These are phyloP conservation scores for Neocatenulostroma microsporum DNA, from an alignment of 2,329 filamentous ascomycete genomes.

Conservation along the genomic window DNA sequence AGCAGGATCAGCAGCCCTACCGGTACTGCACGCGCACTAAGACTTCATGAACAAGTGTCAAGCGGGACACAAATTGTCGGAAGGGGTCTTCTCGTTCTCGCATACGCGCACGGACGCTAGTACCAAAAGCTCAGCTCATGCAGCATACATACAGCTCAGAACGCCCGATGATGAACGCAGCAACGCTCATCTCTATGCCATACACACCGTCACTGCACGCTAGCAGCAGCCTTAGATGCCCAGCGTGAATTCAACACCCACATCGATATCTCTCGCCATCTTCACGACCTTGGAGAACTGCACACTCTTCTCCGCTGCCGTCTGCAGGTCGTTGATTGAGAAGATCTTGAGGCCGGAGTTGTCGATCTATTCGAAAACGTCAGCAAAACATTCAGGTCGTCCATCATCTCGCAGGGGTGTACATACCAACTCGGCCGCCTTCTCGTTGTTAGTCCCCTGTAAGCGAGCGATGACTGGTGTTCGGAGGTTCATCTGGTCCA, in stretches of 20 bases:
- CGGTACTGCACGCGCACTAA: no score
- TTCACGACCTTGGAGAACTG: conserved; percentile 99
- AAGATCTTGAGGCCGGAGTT: conserved; percentile 99
- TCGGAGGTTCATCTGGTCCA: conserved; percentile 88
- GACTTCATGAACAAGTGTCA: no score
- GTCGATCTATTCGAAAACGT: conserved; percentile 53
- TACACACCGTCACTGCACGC: no score
- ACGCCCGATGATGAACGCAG: no score
- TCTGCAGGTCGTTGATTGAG: conserved; percentile 97
- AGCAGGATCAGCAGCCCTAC: no score
- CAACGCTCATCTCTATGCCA: no score
- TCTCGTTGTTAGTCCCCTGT: conserved; percentile 97
- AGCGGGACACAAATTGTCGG: no score
- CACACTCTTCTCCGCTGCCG: conserved; percentile 92
- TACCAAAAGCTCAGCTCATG: no score
- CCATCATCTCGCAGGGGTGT: no score
- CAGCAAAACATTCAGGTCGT: background rate
- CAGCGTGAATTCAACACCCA: conserved; percentile 89
- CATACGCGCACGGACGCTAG: no score
- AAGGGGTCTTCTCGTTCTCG: no score
- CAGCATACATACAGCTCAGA: no score
- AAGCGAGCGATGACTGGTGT: conserved; percentile 95
- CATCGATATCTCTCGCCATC: conserved; percentile 95
- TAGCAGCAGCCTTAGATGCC: conserved; percentile 82
- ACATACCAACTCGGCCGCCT: conserved; percentile 63